A percentile compares a stretch with the other conserved stretches of the same genome.
These are phyloP conservation scores for Penicillium desertorum DNA, from an alignment of 495 filamentous ascomycete species.

Conservation along the genomic window DNA sequence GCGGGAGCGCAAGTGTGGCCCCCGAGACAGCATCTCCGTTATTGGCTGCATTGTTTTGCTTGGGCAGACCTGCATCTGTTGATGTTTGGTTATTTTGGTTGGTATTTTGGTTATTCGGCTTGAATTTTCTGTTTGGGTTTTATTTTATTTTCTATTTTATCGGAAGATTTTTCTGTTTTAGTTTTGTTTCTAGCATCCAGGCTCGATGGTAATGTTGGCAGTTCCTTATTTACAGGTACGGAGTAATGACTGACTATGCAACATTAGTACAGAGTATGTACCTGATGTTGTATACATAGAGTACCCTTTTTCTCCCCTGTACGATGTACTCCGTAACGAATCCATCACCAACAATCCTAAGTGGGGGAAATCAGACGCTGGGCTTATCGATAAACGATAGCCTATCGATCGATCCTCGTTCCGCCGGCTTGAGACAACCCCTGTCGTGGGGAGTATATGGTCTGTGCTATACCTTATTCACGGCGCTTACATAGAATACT, in stretches of 20 bases:
- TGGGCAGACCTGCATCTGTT: conserved; percentile 50
- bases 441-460: conserved; percentile 18
- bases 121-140: conserved; percentile 1
- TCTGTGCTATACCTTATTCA: conserved; percentile 13
- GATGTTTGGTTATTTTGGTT: conserved; percentile 8
- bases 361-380: conserved; percentile 8
- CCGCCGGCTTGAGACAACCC: conserved; percentile 14
- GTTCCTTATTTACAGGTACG: neutral
- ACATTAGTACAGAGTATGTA: neutral
- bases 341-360: neutral
- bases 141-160: conserved; percentile 10
- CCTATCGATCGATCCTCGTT: conserved; percentile 25
- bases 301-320: neutral
- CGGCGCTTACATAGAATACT: conserved; percentile 4
- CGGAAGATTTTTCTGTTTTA: neutral
- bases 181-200: neutral
- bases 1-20: conserved; percentile 30
- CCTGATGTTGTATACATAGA: neutral
- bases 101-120: neutral
- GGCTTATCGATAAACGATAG: conserved; percentile 32
- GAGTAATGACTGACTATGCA: neutral
- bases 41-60: conserved; percentile 50
- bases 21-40: conserved; percentile 19
- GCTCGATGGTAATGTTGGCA: neutral
- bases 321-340: neutral